Evolutionary conservation across 2,329 filamentous ascomycete species (phyloP).

Genomic region (Aspergillus brasiliensis): DNA sequence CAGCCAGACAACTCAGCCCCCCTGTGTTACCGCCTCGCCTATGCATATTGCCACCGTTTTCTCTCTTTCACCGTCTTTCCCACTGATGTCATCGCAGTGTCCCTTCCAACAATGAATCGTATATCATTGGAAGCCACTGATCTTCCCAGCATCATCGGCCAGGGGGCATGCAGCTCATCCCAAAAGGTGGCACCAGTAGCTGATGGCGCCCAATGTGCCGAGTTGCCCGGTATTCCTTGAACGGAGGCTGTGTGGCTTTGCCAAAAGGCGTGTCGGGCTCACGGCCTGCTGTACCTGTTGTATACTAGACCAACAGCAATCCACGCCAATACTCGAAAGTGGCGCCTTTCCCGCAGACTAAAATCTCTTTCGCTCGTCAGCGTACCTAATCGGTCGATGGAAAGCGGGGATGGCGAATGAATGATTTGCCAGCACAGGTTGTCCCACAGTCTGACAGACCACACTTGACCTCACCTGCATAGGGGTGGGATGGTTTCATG

Average conservation of each 20-base stretch:
- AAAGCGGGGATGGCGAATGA: constrained; percentile 5
- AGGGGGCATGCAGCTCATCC: background rate
- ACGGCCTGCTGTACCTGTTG: constrained; percentile 1
- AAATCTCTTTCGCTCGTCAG: background rate
- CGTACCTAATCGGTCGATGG: background rate
- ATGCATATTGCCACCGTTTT: constrained; percentile 8
- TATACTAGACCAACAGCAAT: constrained; percentile 3
- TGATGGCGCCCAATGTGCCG: constrained; percentile 14
- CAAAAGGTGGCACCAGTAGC: constrained; percentile 15
- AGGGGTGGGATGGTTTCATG: constrained; percentile 13
- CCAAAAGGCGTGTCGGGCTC: background rate
- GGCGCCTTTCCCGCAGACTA: constrained; percentile 10
- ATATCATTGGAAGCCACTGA: constrained; percentile 10
- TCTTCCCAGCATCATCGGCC: constrained; percentile 10
- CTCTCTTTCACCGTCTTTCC: constrained; percentile 9
- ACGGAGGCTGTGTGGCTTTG: constrained; percentile 14
- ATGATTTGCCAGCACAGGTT: background rate
- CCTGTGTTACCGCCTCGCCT: background rate
- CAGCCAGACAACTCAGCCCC: background rate
- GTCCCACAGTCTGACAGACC: background rate
- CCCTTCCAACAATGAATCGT: background rate
- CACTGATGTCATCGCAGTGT: constrained; percentile 9
- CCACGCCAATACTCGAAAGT: constrained; percentile 1
- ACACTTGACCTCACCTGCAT: constrained; percentile 7
- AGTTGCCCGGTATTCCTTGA: constrained; percentile 4